These are phyloP conservation scores for Thyridium curvatum DNA, from an alignment of 2,329 filamentous ascomycete species.

Conservation along the genomic window DNA sequence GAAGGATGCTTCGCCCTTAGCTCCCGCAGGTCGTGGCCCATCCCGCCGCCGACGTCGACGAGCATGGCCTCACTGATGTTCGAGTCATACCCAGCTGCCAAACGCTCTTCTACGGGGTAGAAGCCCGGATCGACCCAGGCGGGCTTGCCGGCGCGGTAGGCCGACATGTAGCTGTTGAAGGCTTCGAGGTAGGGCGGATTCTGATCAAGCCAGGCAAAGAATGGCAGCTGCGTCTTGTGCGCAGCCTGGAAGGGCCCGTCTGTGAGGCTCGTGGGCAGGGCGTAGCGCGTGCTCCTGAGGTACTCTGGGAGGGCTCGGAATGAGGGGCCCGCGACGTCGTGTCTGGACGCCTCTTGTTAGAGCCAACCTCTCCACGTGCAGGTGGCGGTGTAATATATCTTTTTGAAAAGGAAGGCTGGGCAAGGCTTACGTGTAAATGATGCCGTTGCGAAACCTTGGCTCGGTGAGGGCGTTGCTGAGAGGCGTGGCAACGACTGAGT, in stretches of 20 bases:
- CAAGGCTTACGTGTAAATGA: constrained; percentile 14
- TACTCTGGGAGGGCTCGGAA: constrained; percentile 25
- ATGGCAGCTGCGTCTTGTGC: constrained; percentile 23
- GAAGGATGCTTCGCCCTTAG: background rate
- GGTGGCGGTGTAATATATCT: too few relatives aligned
- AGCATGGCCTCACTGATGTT: constrained; percentile 1
- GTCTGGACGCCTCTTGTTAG: too few relatives aligned
- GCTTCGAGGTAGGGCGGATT: constrained; percentile 24
- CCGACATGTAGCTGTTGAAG: constrained; percentile 29
- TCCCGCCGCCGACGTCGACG: constrained; percentile 13
- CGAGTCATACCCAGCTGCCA: constrained; percentile 1
- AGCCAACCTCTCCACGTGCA: too few relatives aligned
- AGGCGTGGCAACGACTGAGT: constrained; percentile 18
- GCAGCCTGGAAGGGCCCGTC: constrained; percentile 25
- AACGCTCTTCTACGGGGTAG: constrained; percentile 5
- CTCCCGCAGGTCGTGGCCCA: constrained; percentile 3
- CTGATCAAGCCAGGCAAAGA: constrained; percentile 27
- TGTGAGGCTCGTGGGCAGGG: constrained; percentile 13
- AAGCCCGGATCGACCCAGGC: constrained; percentile 27
- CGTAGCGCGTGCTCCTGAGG: constrained; percentile 21
- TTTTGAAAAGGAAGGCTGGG: too few relatives aligned
- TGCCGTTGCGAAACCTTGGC: constrained; percentile 25
- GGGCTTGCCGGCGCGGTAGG: constrained; percentile 27
- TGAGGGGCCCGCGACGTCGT: constrained; percentile 24
- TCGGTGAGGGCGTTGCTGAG: constrained; percentile 25